Percentiles rank a stretch among this genome's conserved stretches.
Conservation (phyloP, 2,329 filamentous ascomycete species). For the Fusarium sambucinum region DNA sequence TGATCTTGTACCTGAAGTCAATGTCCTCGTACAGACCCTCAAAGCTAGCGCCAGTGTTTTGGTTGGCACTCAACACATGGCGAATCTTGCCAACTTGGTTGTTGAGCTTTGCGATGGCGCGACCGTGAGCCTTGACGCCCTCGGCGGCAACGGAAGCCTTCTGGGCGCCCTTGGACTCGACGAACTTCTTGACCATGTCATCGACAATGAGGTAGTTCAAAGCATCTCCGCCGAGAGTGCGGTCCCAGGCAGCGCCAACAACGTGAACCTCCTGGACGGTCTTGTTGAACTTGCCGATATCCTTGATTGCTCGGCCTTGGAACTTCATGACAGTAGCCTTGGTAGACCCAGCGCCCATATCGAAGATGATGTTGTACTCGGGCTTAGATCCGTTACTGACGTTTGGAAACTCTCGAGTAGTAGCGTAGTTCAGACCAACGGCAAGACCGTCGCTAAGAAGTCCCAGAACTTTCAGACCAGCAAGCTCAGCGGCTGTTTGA, state of each 20-base stretch:
- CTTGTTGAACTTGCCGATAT: slow-evolving; percentile 93
- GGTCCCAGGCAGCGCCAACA: slow-evolving; percentile 88
- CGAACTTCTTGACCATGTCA: slow-evolving; percentile 86
- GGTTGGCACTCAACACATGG: slow-evolving; percentile 93
- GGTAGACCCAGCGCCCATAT: slow-evolving; percentile 96
- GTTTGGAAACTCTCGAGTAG: slow-evolving; percentile 87
- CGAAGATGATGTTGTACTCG: slow-evolving; percentile 93
- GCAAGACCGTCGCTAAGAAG: slow-evolving; percentile 91
- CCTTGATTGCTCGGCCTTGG: slow-evolving; percentile 89
- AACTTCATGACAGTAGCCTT: slow-evolving; percentile 92
- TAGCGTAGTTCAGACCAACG: slow-evolving; percentile 95
- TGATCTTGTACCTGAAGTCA: slow-evolving; percentile 92
- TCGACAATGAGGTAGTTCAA: slow-evolving; percentile 90
- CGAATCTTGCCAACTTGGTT: slow-evolving; percentile 90
- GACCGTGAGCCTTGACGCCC: slow-evolving; percentile 79
- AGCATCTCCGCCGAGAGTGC: slow-evolving; percentile 87
- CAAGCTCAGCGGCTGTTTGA: slow-evolving; percentile 84
- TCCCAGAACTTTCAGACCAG: slow-evolving; percentile 86
- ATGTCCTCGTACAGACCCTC: slow-evolving; percentile 92
- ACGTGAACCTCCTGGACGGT: slow-evolving; percentile 96
- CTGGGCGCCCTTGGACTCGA: slow-evolving; percentile 76
- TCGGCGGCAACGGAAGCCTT: slow-evolving; percentile 71
- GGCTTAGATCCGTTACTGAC: slow-evolving; percentile 85
- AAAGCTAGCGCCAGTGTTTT: slow-evolving; percentile 81
- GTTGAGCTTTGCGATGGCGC: slow-evolving; percentile 88